Evolutionary conservation across 768 basidiomycete species (phyloP).

Genomic region (Leucocoprinus leucothites): DNA sequence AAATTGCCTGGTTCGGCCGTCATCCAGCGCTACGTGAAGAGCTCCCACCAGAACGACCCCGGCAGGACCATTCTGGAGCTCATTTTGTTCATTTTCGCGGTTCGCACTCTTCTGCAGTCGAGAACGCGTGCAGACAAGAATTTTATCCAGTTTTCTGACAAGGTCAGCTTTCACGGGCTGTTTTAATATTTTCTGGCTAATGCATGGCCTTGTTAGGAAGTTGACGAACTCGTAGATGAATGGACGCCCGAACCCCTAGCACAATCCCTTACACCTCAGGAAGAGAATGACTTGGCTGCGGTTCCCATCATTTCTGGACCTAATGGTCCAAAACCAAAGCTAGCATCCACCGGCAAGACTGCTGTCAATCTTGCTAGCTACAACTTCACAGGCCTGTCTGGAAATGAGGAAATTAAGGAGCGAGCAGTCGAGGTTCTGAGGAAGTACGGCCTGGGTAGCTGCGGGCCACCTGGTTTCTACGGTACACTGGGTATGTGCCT

Average conservation of each 20-base stretch:
- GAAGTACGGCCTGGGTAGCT: constrained; percentile 91
- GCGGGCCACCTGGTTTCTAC: constrained; percentile 97
- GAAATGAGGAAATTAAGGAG: constrained; percentile 85
- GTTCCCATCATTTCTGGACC: constrained; percentile 79
- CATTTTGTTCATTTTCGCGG: constrained; percentile 82
- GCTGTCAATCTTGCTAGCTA: constrained; percentile 84
- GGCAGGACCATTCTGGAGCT: constrained; percentile 88
- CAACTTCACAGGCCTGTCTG: constrained; percentile 90
- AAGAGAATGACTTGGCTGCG: constrained; percentile 66
- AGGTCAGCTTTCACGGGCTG: constrained; percentile 47
- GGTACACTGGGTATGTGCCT: constrained; percentile 79
- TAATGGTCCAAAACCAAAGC: constrained; percentile 79
- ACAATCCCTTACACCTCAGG: constrained; percentile 52
- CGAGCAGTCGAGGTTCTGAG: constrained; percentile 79
- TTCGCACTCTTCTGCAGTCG: constrained; percentile 87
- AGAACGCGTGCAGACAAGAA: constrained; percentile 86
- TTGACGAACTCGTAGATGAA: constrained; percentile 94
- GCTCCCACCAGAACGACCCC: constrained; percentile 95
- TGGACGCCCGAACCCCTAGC: constrained; percentile 88
- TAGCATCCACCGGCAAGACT: constrained; percentile 67
- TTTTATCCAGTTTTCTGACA: constrained; percentile 88
- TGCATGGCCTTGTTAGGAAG: constrained; percentile 56
- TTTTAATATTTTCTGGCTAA: not conserved
- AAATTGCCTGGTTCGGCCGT: constrained; percentile 80
- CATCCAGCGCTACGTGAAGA: constrained; percentile 86